A percentile compares a stretch with the other conserved stretches of the same genome.
Evolutionary conservation across 2,329 filamentous ascomycete species (phyloP).

Genomic region (Fusarium compactum): DNA sequence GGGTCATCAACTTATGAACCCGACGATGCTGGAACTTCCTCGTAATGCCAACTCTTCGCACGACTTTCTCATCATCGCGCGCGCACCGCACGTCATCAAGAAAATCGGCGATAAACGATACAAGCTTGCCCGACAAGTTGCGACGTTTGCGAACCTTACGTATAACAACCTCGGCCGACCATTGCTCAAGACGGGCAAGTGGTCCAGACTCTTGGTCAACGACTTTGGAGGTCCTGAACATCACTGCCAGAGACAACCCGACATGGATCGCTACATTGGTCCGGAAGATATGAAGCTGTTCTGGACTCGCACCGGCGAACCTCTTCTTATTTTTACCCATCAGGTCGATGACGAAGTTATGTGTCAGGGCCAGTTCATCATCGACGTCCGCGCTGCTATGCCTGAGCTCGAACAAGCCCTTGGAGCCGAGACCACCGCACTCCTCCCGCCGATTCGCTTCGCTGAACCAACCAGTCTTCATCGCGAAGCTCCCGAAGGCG

Average conservation of each 20-base stretch:
- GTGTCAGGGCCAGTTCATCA: constrained; percentile 39
- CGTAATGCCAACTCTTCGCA: constrained; percentile 11
- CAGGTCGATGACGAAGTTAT: constrained; percentile 36
- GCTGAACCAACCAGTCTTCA: constrained; percentile 15
- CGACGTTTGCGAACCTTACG: constrained; percentile 33
- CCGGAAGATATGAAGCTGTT: constrained; percentile 44
- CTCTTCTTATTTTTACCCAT: constrained; percentile 39
- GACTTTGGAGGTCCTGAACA: constrained; percentile 34
- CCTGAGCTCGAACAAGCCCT: constrained; percentile 31
- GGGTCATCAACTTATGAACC: constrained; percentile 34
- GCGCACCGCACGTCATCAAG: constrained; percentile 19
- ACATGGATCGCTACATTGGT: constrained; percentile 38
- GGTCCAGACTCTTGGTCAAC: constrained; percentile 31
- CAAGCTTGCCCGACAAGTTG: constrained; percentile 32
- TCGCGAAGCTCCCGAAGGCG: constrained; percentile 22
- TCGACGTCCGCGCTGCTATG: constrained; percentile 37
- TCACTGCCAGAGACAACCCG: constrained; percentile 34
- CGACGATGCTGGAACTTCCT: constrained; percentile 35
- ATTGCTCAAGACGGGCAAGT: constrained; percentile 7
- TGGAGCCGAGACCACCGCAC: constrained; percentile 9
- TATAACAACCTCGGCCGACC: constrained; percentile 22
- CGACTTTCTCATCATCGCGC: constrained; percentile 38
- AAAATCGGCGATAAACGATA: constrained; percentile 23
- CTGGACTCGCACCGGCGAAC: constrained; percentile 38
- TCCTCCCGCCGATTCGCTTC: constrained; percentile 31